Evolutionary conservation across 1,139 yeast genomes (phyloP).

Genomic region (Pichia inconspicua): DNA sequence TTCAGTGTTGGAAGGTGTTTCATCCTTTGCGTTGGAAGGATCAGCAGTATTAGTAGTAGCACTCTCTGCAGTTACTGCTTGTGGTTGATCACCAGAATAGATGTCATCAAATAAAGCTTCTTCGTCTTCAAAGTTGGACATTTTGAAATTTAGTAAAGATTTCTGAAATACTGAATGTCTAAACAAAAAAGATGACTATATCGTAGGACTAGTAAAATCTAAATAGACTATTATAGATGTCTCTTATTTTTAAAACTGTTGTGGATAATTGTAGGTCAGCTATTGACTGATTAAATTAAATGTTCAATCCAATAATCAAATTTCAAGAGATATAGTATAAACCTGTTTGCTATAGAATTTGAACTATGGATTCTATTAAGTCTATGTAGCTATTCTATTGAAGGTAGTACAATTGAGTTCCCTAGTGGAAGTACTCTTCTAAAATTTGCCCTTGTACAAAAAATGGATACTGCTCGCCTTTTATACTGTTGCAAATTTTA

Average conservation of each 20-base stretch:
- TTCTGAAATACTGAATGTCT: not conserved
- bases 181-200: not conserved
- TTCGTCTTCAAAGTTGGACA: conserved; percentile 66
- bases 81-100: conserved; percentile 29
- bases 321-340: not conserved
- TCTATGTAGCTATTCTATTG: not conserved
- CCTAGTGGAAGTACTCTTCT: not conserved
- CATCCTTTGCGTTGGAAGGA: not conserved
- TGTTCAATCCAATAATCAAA: not conserved
- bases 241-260: not conserved
- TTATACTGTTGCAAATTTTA: not conserved
- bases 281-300: not conserved
- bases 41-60: conserved; percentile 1
- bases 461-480: not conserved
- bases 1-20: not conserved
- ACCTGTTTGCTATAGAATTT: not conserved
- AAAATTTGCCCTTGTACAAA: not conserved
- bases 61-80: conserved; percentile 3
- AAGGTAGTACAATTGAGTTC: not conserved
- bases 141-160: not conserved
- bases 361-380: not conserved
- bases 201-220: not conserved
- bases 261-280: not conserved
- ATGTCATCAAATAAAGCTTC: conserved; percentile 46
- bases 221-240: not conserved